A percentile compares a stretch with the other conserved stretches of the same genome.
Evolutionary conservation across 1,139 yeast species (phyloP).

Genomic region (Geotrichum aggregatum): DNA sequence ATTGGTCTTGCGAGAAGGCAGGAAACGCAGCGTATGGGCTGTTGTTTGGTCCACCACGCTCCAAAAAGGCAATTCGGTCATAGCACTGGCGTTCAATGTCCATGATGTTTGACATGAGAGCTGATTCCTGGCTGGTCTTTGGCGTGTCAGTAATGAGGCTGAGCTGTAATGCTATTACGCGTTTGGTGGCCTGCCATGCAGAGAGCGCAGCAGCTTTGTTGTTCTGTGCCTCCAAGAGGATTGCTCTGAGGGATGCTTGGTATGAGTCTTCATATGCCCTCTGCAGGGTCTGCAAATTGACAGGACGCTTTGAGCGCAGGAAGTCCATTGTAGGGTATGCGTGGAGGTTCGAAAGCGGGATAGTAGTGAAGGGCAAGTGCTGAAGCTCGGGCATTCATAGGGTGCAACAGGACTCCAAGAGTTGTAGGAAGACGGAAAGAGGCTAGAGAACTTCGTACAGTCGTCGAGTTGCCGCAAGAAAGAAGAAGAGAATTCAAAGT

Average conservation of each 20-base stretch:
- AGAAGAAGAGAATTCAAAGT: too few species aligned
- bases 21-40: constrained; percentile 18
- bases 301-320: constrained; percentile 16
- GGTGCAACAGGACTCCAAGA: too few species aligned
- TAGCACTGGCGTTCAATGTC: constrained; percentile 41
- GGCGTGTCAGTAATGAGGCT: constrained; percentile 33
- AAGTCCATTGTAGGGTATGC: not conserved
- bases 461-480: too few species aligned
- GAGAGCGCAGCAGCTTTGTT: constrained; percentile 34
- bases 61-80: constrained; percentile 35
- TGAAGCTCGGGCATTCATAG: too few species aligned
- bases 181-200: constrained; percentile 36
- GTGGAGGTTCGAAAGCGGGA: too few species aligned
- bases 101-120: constrained; percentile 35
- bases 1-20: constrained; percentile 4
- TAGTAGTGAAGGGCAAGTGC: too few species aligned
- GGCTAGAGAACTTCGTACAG: too few species aligned
- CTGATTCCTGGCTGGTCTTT: constrained; percentile 33
- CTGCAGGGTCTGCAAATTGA: constrained; percentile 28
- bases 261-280: constrained; percentile 40
- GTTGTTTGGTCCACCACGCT: constrained; percentile 21
- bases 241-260: constrained; percentile 38
- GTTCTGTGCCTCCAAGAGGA: constrained; percentile 37
- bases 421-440: too few species aligned
- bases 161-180: constrained; percentile 32